Evolutionary conservation across 805 yeast genomes (phyloP).

Genomic region (Pichia nanzhaoensis): DNA sequence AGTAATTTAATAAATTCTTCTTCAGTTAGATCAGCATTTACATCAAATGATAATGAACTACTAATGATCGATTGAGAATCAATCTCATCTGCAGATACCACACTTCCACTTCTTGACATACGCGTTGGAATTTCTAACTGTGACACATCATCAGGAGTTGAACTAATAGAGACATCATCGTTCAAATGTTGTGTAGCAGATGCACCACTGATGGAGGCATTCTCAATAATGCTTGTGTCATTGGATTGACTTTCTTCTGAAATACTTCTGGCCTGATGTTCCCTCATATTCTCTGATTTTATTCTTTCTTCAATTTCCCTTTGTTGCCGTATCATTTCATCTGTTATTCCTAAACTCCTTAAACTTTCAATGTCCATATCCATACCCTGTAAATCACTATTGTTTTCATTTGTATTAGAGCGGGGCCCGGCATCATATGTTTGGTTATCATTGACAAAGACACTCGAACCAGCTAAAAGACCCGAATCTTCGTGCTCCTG

Average conservation of each 20-base stretch:
- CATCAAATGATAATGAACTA: slow-evolving; percentile 3
- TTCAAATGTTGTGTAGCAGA: neutral
- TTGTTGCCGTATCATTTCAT: slow-evolving; percentile 9
- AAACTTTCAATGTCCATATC: slow-evolving; percentile 8
- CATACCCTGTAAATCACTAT: neutral
- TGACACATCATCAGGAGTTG: slow-evolving; percentile 6
- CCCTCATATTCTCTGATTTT: neutral
- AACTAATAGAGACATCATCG: neutral
- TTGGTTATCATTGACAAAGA: no score
- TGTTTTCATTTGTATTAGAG: no score
- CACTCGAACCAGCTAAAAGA: no score
- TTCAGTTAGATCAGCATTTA: slow-evolving; percentile 13
- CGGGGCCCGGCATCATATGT: no score
- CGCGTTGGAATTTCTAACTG: slow-evolving; percentile 10
- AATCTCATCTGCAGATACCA: neutral
- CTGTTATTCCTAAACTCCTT: slow-evolving; percentile 6
- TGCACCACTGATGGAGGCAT: neutral
- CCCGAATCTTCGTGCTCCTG: no score
- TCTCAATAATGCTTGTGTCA: no score
- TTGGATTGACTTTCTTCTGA: no score
- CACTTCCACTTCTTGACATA: slow-evolving; percentile 3
- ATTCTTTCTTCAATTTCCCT: slow-evolving; percentile 7
- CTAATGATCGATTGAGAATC: neutral
- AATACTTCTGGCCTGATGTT: neutral
- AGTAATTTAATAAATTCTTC: slow-evolving; percentile 19